These are phyloP conservation scores for Chlamydomonas asymmetrica DNA, from an alignment of 139 green algal genomes.

Conservation along the genomic window DNA sequence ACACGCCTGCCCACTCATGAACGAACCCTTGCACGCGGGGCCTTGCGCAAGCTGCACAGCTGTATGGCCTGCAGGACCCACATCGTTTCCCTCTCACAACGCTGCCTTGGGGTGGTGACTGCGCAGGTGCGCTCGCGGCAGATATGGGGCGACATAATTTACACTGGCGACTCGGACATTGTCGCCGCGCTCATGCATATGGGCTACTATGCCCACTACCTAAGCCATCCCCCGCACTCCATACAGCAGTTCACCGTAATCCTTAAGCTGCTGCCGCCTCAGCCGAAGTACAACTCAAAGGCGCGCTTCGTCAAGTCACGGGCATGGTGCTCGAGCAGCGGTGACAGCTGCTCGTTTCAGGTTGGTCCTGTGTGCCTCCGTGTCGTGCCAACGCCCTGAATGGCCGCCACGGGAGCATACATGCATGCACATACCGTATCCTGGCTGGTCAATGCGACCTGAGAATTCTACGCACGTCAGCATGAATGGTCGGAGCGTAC, in stretches of 20 bases:
- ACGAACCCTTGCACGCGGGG: not conserved
- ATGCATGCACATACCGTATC: too few relatives aligned
- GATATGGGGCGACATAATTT: conserved; percentile 92
- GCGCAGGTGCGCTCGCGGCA: conserved; percentile 83
- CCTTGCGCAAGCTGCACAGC: too few relatives aligned
- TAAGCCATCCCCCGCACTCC: conserved; percentile 23
- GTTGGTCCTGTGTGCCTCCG: too few relatives aligned
- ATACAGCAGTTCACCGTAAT: conserved; percentile 70
- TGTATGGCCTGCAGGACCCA: not conserved
- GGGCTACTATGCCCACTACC: conserved; percentile 76
- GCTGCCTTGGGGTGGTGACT: too few relatives aligned
- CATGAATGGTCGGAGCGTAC: too few relatives aligned
- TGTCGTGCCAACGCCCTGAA: too few relatives aligned
- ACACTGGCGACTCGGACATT: conserved; percentile 93
- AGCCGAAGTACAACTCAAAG: conserved; percentile 69
- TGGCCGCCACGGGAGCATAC: too few relatives aligned
- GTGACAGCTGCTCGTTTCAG: conserved; percentile 70
- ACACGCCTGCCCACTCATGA: not conserved
- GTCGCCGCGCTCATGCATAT: conserved; percentile 94
- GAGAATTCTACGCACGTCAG: too few relatives aligned
- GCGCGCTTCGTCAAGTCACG: conserved; percentile 79
- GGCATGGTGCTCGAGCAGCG: conserved; percentile 68
- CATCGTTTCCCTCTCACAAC: too few relatives aligned
- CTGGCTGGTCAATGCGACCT: too few relatives aligned
- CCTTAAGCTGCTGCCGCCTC: conserved; percentile 60